Base-by-base conservation (phyloP, 75 land plant species). In the Picea glauca region DNA sequence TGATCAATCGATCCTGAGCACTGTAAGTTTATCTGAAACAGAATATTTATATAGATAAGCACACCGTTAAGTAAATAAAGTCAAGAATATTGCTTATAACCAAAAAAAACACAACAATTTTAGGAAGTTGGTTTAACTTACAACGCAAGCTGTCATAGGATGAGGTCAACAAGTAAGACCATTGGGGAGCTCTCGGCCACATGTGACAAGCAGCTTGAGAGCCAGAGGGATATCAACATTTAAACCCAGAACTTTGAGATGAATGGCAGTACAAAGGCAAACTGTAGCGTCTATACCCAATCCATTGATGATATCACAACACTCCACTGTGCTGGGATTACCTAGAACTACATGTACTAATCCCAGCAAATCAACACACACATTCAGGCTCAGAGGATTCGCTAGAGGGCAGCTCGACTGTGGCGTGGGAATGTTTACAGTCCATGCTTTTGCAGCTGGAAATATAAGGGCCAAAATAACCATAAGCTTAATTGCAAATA, bases 301-400 rank as follows among this genome's bases (percentile, higher is more conserved):
- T 2, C 67, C 67, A 65, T 3, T 65, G 12, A 65, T 13, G 15
- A 65, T 65, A 65, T 65, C 67, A 65, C 67, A 65, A 17, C 67
- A 65, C 67, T 65, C 38, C 67, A 32, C 67, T 0, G 67, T 65
- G 67, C 14, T 13, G 13, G 67, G 67, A 65, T 65, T 35, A 13
- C 67, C 67, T 15, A 65, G 17, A 3, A 65, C 26, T 0, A 64
- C 35, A 32, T 65, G 67, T 65, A 65, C 33, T 8, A 46, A 46
- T 65, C 67, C 67, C 35, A 65, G 38, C 15, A 65, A 30, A 65
- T 32, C 67, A 32, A 65, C 67, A 31, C 67, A 65, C 17, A 65
- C 67, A 65, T 65, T 65, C 67, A 65, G 17, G 26, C 67, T 65
- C 67, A 65, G 12, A 13, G 67, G 67, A 65, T 65, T 65, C 5